Conservation (phyloP, 495 filamentous ascomycete species). For the Talaromyces borbonicus region DNA sequence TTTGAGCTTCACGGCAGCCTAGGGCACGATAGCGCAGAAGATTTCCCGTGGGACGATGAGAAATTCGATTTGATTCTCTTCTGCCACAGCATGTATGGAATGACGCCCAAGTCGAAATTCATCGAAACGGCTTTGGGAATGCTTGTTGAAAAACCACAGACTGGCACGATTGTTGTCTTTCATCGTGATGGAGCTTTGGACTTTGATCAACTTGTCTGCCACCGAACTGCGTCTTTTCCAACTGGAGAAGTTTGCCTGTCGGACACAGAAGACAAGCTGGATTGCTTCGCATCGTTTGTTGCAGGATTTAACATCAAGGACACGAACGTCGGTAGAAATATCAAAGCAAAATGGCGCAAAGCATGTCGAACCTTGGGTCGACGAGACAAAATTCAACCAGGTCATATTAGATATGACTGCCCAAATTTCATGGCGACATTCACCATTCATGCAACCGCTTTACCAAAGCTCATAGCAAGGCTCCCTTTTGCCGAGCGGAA, state of each 20-base stretch:
- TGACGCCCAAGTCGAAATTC: slow-evolving; percentile 39
- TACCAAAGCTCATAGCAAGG: slow-evolving; percentile 38
- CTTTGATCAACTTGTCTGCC: slow-evolving; percentile 41
- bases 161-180: slow-evolving; percentile 44
- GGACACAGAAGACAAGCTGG: slow-evolving; percentile 40
- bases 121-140: slow-evolving; percentile 41
- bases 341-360: slow-evolving; percentile 37
- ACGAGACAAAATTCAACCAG: slow-evolving; percentile 27
- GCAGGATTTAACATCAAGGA: slow-evolving; percentile 37
- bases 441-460: slow-evolving; percentile 34
- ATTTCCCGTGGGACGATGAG: slow-evolving; percentile 20
- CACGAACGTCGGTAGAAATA: slow-evolving; percentile 21
- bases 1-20: slow-evolving; percentile 28
- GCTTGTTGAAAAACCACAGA: slow-evolving; percentile 41
- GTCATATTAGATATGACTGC: slow-evolving; percentile 41
- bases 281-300: slow-evolving; percentile 44
- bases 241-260: slow-evolving; percentile 35
- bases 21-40: slow-evolving; percentile 17
- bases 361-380: slow-evolving; percentile 42
- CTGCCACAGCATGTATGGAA: slow-evolving; percentile 57
- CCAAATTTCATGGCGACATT: slow-evolving; percentile 45
- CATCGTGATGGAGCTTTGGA: slow-evolving; percentile 39
- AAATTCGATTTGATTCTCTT: slow-evolving; percentile 50
- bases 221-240: slow-evolving; percentile 43
- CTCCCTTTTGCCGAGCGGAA: slow-evolving; percentile 29